Evolutionary conservation across 148 eudicot genomes (phyloP).

Genomic region (Limonium bicolor): DNA sequence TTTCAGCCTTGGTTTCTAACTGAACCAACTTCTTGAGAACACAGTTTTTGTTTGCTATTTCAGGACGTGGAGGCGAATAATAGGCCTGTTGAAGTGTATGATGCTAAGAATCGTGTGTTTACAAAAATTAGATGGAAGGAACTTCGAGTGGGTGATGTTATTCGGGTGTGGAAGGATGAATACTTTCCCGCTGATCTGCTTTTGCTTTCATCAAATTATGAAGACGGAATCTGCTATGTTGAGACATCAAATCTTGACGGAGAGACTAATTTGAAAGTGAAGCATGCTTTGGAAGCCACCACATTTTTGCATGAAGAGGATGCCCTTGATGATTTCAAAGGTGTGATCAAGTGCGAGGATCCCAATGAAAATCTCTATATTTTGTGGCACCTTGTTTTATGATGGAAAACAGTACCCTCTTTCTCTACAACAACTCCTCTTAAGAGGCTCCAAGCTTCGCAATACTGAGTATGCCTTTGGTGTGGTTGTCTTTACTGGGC

Average conservation of each 20-base stretch:
- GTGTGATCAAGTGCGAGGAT: conserved; percentile 3
- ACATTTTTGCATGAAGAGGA: background rate
- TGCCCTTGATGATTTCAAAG: conserved; percentile 1
- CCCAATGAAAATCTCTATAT: conserved; percentile 5
- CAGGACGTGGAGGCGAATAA: conserved; percentile 5
- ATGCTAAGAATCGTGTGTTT: background rate
- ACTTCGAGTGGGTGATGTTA: conserved; percentile 5
- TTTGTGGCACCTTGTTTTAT: background rate
- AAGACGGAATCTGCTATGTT: conserved; percentile 4
- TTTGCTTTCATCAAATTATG: conserved; percentile 1
- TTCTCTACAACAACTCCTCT: conserved; percentile 45
- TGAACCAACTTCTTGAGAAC: too few relatives aligned
- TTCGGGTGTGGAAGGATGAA: background rate
- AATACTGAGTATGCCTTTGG: conserved; percentile 46
- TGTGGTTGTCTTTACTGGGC: conserved; percentile 48
- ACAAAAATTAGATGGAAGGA: background rate
- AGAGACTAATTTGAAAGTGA: conserved; percentile 4
- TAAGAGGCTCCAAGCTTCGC: conserved; percentile 47
- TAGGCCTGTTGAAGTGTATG: background rate
- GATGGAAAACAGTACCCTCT: conserved; percentile 27
- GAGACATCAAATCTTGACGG: conserved; percentile 7
- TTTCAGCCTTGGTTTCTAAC: too few relatives aligned
- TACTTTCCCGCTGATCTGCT: conserved; percentile 4
- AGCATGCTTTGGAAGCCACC: conserved; percentile 5
- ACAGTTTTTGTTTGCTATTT: too few relatives aligned